Conservation (phyloP, 352 stramenopile species). For the Pilasporangium apinafurcum region DNA sequence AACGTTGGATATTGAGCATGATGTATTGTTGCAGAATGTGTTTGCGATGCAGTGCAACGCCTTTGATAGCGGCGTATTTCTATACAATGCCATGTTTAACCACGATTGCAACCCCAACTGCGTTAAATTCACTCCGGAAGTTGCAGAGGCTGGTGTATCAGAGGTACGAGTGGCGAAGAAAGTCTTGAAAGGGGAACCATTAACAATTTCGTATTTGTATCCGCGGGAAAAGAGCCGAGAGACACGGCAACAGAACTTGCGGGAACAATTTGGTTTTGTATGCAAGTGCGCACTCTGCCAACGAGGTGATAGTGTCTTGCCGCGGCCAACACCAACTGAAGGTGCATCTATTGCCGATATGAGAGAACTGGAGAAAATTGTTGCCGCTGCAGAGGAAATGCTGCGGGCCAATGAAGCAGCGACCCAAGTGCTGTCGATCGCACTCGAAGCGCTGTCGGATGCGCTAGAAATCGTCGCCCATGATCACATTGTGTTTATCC, state of each 20-base stretch:
- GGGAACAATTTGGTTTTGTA: slow-evolving; percentile 90
- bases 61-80: slow-evolving; percentile 91
- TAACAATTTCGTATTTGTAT: slow-evolving; percentile 93
- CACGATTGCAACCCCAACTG: slow-evolving; percentile 93
- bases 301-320: slow-evolving; percentile 63
- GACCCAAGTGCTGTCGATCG: slow-evolving; percentile 49
- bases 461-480: slow-evolving; percentile 77
- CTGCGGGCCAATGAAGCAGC: slow-evolving; percentile 44
- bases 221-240: slow-evolving; percentile 85
- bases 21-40: slow-evolving; percentile 85
- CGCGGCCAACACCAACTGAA: slow-evolving; percentile 13
- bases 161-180: slow-evolving; percentile 87
- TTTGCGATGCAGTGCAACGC: slow-evolving; percentile 93
- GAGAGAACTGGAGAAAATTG: slow-evolving; percentile 56
- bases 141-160: slow-evolving; percentile 54
- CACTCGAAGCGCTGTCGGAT: slow-evolving; percentile 77
- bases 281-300: slow-evolving; percentile 62
- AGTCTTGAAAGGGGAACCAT: slow-evolving; percentile 82
- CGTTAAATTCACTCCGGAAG: slow-evolving; percentile 87
- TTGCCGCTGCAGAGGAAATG: slow-evolving; percentile 51
- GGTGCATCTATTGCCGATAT: slow-evolving; percentile 16
- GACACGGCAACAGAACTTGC: slow-evolving; percentile 71
- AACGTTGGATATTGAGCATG: slow-evolving; percentile 33
- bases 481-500: slow-evolving; percentile 85
- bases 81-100: slow-evolving; percentile 94